These are phyloP conservation scores for Jatropha multifida DNA, from an alignment of 441 rosid genomes.

Conservation along the genomic window DNA sequence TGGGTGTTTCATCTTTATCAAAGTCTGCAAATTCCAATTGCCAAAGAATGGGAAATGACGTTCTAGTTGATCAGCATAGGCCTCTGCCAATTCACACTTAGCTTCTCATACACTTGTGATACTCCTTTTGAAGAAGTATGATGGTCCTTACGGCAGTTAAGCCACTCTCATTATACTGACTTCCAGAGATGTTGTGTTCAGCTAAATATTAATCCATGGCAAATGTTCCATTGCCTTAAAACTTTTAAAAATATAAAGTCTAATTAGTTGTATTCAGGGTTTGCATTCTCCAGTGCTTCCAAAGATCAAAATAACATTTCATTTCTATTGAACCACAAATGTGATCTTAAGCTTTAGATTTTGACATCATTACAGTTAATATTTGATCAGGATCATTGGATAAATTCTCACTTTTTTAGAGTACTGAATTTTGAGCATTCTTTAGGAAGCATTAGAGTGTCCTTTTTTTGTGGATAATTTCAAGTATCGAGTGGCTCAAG, in stretches of 20 bases:
- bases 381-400: too few species aligned
- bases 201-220: not conserved
- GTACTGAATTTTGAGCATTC: too few species aligned
- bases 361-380: too few species aligned
- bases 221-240: not conserved
- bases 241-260: constrained; percentile 5
- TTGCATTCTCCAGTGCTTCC: not conserved
- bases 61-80: not conserved
- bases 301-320: not conserved
- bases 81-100: not conserved
- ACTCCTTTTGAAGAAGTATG: not conserved
- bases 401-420: too few species aligned
- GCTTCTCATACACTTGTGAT: not conserved
- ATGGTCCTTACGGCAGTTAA: not conserved
- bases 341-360: too few species aligned
- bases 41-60: not conserved
- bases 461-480: too few species aligned
- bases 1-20: not conserved
- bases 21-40: not conserved
- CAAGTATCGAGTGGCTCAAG: too few species aligned
- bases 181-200: not conserved
- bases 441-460: too few species aligned
- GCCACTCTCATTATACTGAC: not conserved
- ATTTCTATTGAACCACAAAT: too few species aligned
- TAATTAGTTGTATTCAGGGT: not conserved